Evolutionary conservation across 139 green algal species (phyloP).

Genomic region (Zygnema circumcarinatum): DNA sequence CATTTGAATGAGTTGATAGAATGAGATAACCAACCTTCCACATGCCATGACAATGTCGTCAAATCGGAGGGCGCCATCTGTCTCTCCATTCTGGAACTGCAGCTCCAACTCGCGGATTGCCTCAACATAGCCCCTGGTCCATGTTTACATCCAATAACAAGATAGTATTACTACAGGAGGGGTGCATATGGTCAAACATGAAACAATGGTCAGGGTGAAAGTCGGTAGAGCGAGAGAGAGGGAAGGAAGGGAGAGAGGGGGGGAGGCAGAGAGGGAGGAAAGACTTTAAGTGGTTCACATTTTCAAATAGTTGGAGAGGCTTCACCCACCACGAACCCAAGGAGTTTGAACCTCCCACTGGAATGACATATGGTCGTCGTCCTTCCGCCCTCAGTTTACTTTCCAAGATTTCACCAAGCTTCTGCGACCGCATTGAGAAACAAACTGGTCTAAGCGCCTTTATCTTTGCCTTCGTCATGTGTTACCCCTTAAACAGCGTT

Average conservation of each 20-base stretch:
- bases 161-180: background rate
- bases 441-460: too few relatives aligned
- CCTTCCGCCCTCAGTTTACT: slow-evolving; percentile 74
- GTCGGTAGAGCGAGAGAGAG: too few relatives aligned
- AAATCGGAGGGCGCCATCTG: slow-evolving; percentile 52
- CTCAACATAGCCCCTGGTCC: slow-evolving; percentile 81
- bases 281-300: background rate
- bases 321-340: slow-evolving; percentile 74
- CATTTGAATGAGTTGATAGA: too few relatives aligned
- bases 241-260: too few relatives aligned
- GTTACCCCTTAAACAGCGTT: too few relatives aligned
- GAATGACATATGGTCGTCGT: slow-evolving; percentile 83
- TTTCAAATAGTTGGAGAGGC: background rate
- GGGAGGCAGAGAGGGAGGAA: too few relatives aligned
- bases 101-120: slow-evolving; percentile 79
- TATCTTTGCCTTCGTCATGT: too few relatives aligned
- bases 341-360: slow-evolving; percentile 85
- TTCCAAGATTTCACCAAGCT: slow-evolving; percentile 69
- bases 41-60: slow-evolving; percentile 86
- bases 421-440: too few relatives aligned
- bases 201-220: too few relatives aligned
- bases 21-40: too few relatives aligned
- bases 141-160: background rate
- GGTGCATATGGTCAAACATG: background rate
- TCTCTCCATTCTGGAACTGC: slow-evolving; percentile 52